A percentile compares a stretch with the other conserved stretches of the same genome.
Conservation (phyloP, 805 yeast genomes). For the Danielia oregonensis region DNA sequence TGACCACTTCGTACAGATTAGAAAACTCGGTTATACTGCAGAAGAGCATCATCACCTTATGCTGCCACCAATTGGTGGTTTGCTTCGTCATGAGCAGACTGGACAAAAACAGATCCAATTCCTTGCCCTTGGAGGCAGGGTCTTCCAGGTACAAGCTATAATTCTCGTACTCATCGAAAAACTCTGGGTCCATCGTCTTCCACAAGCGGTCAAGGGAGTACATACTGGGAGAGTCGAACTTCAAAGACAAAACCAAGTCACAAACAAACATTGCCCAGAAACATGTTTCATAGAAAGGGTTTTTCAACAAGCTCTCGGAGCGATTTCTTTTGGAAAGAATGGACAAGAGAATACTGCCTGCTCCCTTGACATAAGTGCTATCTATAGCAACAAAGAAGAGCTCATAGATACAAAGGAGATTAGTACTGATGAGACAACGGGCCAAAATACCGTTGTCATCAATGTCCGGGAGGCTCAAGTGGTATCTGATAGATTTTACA, state of each 20-base stretch:
- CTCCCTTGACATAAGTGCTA: conserved; percentile 36
- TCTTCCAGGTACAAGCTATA: conserved; percentile 8
- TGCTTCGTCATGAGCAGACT: conserved; percentile 10
- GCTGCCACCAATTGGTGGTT: conserved; percentile 34
- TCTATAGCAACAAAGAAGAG: conserved; percentile 36
- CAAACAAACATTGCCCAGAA: conserved; percentile 36
- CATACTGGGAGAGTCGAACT: conserved; percentile 28
- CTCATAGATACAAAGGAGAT: conserved; percentile 36
- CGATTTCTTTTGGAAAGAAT: conserved; percentile 19
- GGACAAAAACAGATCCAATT: conserved; percentile 2
- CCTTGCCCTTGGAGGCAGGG: background rate
- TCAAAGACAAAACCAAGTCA: conserved; percentile 33
- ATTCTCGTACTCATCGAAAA: conserved; percentile 17
- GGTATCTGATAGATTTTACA: conserved; percentile 29
- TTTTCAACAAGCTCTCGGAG: conserved; percentile 19
- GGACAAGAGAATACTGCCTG: conserved; percentile 29
- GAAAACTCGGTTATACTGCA: conserved; percentile 29
- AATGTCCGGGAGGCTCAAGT: conserved; percentile 23
- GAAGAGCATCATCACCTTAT: conserved; percentile 25
- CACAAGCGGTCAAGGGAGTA: conserved; percentile 30
- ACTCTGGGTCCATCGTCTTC: conserved; percentile 30
- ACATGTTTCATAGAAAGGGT: conserved; percentile 31
- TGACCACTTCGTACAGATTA: conserved; percentile 21
- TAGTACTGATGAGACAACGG: conserved; percentile 36
- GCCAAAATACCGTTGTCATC: conserved; percentile 28